Base-by-base conservation (phyloP, 2,329 filamentous ascomycete species). In the Lomentospora prolificans region DNA sequence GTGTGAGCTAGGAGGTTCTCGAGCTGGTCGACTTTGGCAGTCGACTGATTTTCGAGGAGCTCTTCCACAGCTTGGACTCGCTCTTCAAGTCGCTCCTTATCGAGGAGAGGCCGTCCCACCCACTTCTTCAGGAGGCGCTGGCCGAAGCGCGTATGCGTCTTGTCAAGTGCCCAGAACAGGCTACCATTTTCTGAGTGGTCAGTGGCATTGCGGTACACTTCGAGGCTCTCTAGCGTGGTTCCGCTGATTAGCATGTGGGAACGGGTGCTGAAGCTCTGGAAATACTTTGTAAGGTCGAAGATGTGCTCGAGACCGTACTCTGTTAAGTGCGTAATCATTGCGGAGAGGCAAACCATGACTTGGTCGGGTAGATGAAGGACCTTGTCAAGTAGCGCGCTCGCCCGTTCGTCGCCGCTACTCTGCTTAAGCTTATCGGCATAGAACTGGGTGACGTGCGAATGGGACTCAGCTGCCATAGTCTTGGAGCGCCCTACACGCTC, bases 241-340 rank as follows among this genome's bases (percentile, higher is more conserved):
- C 92, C 94, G 65, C 95, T 96, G 58, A 99, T 75, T 3, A 97
- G 76, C 94, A 99, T 97, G 65, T 97, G 91, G 12, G 92, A 91
- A 36, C 91, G 79, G 6, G 91, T 89, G 62, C 89, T 96, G 71
- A 99, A 99, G 2, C 90, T 90, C 62, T 96, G 87, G 65, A 99
- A 99, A 72, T 97, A 96, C 64, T 95, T 96, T 1, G 94, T 97
- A 46, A 99, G 74, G 64, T 96, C 87, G 63, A 99, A 96, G 55
- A 99, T 89, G 72, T 97, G 90, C 68, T 97, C 87, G 19, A 99
- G 77, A 0, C 90, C 90, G 67, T 96, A 99, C 61, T 96, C 91
- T 17, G 84, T 85, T 63, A 99, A 75, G 65, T 99, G 91, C 1
- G 81, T 89, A 63, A 99, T 97, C 91, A 99, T 96, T 9, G 91